Evolutionary conservation across 768 basidiomycete genomes (phyloP).

Genomic region (Tylopilus subfusipes): DNA sequence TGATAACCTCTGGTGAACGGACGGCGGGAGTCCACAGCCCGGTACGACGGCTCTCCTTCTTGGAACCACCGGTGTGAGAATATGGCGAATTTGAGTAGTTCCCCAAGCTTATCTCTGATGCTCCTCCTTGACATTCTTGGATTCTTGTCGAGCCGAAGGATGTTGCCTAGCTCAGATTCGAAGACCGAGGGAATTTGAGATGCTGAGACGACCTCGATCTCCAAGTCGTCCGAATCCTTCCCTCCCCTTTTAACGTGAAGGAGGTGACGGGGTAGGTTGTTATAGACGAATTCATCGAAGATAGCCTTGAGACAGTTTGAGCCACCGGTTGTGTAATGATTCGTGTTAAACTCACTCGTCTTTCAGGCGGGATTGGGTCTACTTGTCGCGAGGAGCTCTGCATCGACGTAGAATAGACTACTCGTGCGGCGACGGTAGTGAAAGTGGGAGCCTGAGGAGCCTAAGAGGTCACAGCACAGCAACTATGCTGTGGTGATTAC

Average conservation of each 20-base stretch:
- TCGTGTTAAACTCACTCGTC: conserved; percentile 8
- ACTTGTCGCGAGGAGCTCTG: neutral
- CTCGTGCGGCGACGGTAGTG: neutral
- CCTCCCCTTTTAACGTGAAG: neutral
- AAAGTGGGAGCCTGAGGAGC: neutral
- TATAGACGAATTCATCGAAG: conserved; percentile 15
- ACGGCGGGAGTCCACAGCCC: neutral
- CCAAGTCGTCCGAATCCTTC: neutral
- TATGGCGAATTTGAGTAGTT: conserved; percentile 10
- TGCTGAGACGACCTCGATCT: conserved; percentile 5
- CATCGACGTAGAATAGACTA: neutral
- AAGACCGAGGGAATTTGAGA: conserved; percentile 7
- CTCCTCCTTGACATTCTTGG: neutral
- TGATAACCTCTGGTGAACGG: conserved; percentile 8
- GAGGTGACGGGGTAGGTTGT: conserved; percentile 8
- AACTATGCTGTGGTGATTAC: too few species aligned
- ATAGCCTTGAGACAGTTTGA: neutral
- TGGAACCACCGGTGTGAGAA: conserved; percentile 16
- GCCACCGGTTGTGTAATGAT: neutral
- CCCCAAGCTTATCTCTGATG: conserved; percentile 1
- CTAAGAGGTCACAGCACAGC: neutral
- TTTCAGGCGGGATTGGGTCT: conserved; percentile 1
- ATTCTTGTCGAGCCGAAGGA: conserved; percentile 5
- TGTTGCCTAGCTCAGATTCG: neutral
- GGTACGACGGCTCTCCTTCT: conserved; percentile 8